Evolutionary conservation across 176 grass and related monocot species (phyloP).

Genomic region (Zizania latifolia): DNA sequence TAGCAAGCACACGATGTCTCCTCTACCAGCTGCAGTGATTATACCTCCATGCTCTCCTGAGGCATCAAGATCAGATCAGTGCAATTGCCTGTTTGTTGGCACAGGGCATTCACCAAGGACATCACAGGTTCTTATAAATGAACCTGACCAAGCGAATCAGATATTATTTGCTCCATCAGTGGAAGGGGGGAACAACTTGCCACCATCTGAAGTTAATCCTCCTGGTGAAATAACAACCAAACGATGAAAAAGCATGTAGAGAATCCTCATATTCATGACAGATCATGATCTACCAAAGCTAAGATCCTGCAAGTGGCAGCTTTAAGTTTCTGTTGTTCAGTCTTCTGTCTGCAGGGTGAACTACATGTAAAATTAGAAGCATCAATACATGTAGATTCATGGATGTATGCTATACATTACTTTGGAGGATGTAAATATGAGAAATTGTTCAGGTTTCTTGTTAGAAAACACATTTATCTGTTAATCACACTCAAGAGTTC

Average conservation of each 20-base stretch:
- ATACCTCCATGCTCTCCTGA: slow-evolving; percentile 25
- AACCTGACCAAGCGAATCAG: slow-evolving; percentile 35
- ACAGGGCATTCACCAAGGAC: slow-evolving; percentile 29
- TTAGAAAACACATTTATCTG: background rate
- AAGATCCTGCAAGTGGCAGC: slow-evolving; percentile 1
- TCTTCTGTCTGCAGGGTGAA: background rate
- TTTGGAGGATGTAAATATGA: slow-evolving; percentile 36
- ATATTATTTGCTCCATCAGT: slow-evolving; percentile 7
- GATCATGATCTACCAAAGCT: slow-evolving; percentile 12
- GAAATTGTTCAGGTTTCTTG: slow-evolving; percentile 24
- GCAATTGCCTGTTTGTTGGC: slow-evolving; percentile 27
- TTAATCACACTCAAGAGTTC: background rate
- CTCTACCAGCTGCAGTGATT: slow-evolving; percentile 8
- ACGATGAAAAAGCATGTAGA: slow-evolving; percentile 31
- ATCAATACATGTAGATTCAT: background rate
- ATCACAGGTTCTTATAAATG: slow-evolving; percentile 36
- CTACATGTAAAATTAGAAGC: slow-evolving; percentile 20
- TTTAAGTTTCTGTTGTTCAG: background rate
- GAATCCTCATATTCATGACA: background rate
- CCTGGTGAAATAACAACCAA: slow-evolving; percentile 33
- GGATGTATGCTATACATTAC: slow-evolving; percentile 17
- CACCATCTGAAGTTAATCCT: slow-evolving; percentile 8
- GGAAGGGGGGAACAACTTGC: slow-evolving; percentile 8
- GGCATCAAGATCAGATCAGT: slow-evolving; percentile 29
- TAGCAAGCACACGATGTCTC: slow-evolving; percentile 27